Base-by-base conservation (phyloP, 805 yeast species). In the Saturnispora sanitii region DNA sequence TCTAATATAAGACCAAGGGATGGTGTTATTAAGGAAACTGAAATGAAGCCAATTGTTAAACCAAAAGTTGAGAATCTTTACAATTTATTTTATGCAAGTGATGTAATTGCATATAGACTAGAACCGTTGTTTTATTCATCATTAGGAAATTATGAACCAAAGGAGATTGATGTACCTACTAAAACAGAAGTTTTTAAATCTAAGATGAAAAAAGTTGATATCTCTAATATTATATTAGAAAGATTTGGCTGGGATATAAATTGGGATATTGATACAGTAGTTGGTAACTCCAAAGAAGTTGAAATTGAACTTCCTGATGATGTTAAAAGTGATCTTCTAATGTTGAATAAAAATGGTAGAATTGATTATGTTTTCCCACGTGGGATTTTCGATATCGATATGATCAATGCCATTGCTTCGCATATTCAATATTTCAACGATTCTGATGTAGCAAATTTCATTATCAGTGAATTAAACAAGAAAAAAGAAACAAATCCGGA, bases 361-460 rank as follows among this genome's bases (percentile, higher is more conserved):
- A 66, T 90, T 1, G 98, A 90, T 57, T 86, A 82, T 57, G 69
- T 79, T 3, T 62, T 90, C 19, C 85, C 85, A 3, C 82, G 79
- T 55, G 84, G 90, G 8, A 68, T 80, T 18, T 71, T 88, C 47
- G 95, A 87, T 51, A 71, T 87, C 17, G 82, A 94, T 22, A 58
- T 86, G 27, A 67, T 90, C 9, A 73, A 86, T 3, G 92, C 95
- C 0, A 66, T 90, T 7, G 83, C 83, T 37, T 92, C 97, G 0
- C 98, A 90, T 58, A 77, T 84, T 12, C 77, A 85, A 35, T 90
- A 90, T 57, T 80, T 90, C 56, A 95, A 86, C 54, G 94, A 86
- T 50, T 70, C 76, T 38, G 87, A 87, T 52, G 77, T 90, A 28
- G 87, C 94, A 0, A 81, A 80, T 1, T 88, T 90, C 50, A 58